Conservation (phyloP, 1,284 basidiomycete species). For the Xanthoconium separans region DNA sequence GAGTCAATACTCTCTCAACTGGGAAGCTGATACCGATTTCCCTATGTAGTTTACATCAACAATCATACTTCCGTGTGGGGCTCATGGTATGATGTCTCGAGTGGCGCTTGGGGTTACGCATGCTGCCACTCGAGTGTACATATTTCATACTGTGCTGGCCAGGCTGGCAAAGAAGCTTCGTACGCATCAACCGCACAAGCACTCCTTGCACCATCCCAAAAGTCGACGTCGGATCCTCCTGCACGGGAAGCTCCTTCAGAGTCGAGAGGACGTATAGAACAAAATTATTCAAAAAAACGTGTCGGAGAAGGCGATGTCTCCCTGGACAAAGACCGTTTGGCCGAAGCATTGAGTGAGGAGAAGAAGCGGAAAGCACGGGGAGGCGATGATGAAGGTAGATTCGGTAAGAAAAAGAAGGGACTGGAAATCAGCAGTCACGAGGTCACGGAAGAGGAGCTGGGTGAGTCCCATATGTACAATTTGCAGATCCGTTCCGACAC, state of each 20-base stretch:
- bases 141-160: constrained; percentile 91
- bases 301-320: constrained; percentile 75
- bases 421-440: constrained; percentile 55
- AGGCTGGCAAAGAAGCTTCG: constrained; percentile 82
- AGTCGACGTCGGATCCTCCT: constrained; percentile 25
- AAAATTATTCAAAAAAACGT: constrained; percentile 65
- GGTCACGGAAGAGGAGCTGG: constrained; percentile 91
- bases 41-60: constrained; percentile 72
- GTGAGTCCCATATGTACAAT: constrained; percentile 43
- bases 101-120: constrained; percentile 86
- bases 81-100: constrained; percentile 82
- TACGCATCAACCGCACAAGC: constrained; percentile 68
- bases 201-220: constrained; percentile 51
- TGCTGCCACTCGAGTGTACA: constrained; percentile 92
- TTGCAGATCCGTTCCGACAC: not conserved
- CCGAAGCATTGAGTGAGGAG: constrained; percentile 74
- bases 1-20: constrained; percentile 25
- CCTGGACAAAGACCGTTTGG: constrained; percentile 67
- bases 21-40: constrained; percentile 2
- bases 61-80: constrained; percentile 97
- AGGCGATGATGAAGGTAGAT: constrained; percentile 57
- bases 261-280: constrained; percentile 48
- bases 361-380: constrained; percentile 69
- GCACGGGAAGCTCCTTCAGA: constrained; percentile 33
- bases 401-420: constrained; percentile 60